A percentile compares a stretch with the other conserved stretches of the same genome.
Evolutionary conservation across 2,329 filamentous ascomycete genomes (phyloP).

Genomic region (Nannizzia gypsea): DNA sequence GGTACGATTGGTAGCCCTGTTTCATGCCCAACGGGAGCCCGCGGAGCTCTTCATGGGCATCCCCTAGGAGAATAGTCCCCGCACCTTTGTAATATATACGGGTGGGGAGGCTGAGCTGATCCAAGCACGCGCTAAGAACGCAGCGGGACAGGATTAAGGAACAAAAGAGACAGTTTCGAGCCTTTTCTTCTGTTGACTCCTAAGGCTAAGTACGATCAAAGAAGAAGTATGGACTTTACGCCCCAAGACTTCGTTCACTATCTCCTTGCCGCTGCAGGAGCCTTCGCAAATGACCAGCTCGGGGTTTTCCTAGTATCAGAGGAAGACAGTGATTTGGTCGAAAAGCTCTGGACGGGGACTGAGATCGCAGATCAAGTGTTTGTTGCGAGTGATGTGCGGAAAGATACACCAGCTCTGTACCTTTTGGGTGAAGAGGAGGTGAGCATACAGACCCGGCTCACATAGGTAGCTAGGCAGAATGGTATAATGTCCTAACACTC

Average conservation of each 20-base stretch:
- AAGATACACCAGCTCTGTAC: neutral
- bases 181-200: neutral
- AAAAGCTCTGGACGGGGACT: neutral
- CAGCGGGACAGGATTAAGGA: neutral
- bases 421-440: neutral
- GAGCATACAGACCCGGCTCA: neutral
- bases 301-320: neutral
- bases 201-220: neutral
- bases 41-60: neutral
- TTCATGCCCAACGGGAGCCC: neutral
- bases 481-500: neutral
- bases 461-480: neutral
- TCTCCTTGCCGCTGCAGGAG: neutral
- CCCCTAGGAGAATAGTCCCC: neutral
- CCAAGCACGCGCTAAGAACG: neutral
- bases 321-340: neutral
- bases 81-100: neutral
- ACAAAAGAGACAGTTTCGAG: neutral
- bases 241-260: neutral
- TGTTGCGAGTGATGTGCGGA: neutral
- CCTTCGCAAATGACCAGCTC: neutral
- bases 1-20: neutral
- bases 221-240: neutral
- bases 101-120: neutral
- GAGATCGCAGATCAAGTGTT: neutral